Evolutionary conservation across 164 flowering plant genomes (phyloP).

Genomic region (Platanus orientalis): DNA sequence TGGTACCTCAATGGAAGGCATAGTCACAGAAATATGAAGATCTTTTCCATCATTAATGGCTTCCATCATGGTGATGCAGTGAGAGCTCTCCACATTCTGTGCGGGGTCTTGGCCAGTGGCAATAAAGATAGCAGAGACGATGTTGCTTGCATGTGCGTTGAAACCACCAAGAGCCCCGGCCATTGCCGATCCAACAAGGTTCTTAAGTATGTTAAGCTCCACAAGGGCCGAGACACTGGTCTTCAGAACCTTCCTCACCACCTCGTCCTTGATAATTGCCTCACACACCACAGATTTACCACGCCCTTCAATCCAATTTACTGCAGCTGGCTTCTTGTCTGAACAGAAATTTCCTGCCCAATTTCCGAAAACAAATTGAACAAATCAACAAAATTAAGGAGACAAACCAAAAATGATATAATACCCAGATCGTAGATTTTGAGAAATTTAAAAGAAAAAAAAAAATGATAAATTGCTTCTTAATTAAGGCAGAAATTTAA

Average conservation of each 20-base stretch:
- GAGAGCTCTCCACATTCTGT: slow-evolving; percentile 85
- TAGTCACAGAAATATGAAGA: slow-evolving; percentile 73
- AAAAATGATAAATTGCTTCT: too few species aligned
- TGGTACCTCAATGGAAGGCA: slow-evolving; percentile 84
- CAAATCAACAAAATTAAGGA: too few species aligned
- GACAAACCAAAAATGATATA: too few species aligned
- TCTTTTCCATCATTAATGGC: slow-evolving; percentile 71
- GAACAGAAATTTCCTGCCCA: slow-evolving; percentile 69
- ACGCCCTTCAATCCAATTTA: slow-evolving; percentile 91
- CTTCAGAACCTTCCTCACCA: slow-evolving; percentile 71
- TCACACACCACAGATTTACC: slow-evolving; percentile 89
- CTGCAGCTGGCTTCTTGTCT: slow-evolving; percentile 85
- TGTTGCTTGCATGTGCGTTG: slow-evolving; percentile 64
- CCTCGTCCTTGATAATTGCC: slow-evolving; percentile 70
- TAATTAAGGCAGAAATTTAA: too few species aligned
- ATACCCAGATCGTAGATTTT: too few species aligned
- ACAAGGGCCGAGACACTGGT: slow-evolving; percentile 66
- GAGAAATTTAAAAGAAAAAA: too few species aligned
- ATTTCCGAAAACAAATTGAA: not conserved
- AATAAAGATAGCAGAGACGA: slow-evolving; percentile 72
- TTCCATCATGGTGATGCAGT: slow-evolving; percentile 93
- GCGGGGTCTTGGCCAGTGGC: slow-evolving; percentile 97
- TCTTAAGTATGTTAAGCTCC: slow-evolving; percentile 69
- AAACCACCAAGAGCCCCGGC: slow-evolving; percentile 70
- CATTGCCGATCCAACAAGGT: slow-evolving; percentile 58